Conservation (phyloP, 257 asterid species). For the Solanum okadae region DNA sequence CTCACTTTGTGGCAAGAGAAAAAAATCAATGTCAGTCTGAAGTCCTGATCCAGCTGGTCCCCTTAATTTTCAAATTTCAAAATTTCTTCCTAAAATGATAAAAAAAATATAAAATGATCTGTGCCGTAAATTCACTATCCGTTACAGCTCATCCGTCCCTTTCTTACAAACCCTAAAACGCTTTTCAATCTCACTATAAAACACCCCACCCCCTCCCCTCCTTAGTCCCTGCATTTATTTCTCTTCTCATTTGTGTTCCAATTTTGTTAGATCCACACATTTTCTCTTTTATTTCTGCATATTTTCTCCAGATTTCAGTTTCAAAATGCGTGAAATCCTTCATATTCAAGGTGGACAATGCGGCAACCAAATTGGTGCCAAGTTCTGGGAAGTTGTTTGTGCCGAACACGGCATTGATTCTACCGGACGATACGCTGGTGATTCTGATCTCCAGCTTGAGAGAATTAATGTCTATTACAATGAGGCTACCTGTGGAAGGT, state of each 20-base stretch:
- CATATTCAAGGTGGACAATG: conserved; percentile 3
- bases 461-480: not conserved
- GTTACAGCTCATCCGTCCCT: not conserved
- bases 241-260: not conserved
- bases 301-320: not conserved
- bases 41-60: not conserved
- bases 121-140: not conserved
- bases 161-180: not conserved
- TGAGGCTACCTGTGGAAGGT: not conserved
- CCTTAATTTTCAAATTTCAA: not conserved
- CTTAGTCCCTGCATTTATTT: not conserved
- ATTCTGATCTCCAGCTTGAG: not conserved
- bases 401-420: conserved; percentile 1
- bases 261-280: not conserved
- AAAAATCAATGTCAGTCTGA: not conserved
- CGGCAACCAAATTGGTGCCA: conserved; percentile 3
- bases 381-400: conserved; percentile 1
- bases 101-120: not conserved
- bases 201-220: not conserved
- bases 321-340: not conserved
- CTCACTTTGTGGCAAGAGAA: not conserved
- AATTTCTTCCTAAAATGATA: not conserved
- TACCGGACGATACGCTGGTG: not conserved
- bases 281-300: not conserved
- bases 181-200: not conserved